Conservation (phyloP, 2,329 filamentous ascomycete species). For the Exophiala xenobiotica region DNA sequence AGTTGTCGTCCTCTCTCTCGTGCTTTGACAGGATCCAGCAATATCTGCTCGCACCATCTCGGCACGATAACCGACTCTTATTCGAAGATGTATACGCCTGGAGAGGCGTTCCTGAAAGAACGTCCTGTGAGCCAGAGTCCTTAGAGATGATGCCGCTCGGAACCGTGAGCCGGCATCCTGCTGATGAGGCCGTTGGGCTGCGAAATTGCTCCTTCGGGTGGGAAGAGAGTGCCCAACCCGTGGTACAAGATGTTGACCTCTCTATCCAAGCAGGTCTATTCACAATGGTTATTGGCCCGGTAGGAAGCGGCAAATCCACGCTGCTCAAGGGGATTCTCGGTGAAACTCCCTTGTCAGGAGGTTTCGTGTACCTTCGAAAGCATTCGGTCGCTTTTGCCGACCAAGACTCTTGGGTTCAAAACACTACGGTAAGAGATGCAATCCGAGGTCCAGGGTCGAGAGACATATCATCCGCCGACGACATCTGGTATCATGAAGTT, state of each 20-base stretch:
- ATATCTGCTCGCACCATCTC: constrained; percentile 19
- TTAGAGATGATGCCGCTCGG: constrained; percentile 13
- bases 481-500: constrained; percentile 33
- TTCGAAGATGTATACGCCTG: constrained; percentile 1
- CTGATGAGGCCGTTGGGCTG: constrained; percentile 29
- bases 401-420: constrained; percentile 30
- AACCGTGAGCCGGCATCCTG: background rate
- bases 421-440: constrained; percentile 25
- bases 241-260: constrained; percentile 31
- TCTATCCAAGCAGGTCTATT: constrained; percentile 18
- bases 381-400: constrained; percentile 24
- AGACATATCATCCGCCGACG: constrained; percentile 17
- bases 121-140: background rate
- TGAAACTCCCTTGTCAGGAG: constrained; percentile 21
- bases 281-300: constrained; percentile 33
- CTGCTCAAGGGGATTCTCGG: constrained; percentile 28
- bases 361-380: constrained; percentile 21
- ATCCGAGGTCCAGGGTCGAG: constrained; percentile 29
- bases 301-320: constrained; percentile 32
- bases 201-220: constrained; percentile 50
- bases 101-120: background rate
- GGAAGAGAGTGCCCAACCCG: constrained; percentile 43
- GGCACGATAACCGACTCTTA: constrained; percentile 20
- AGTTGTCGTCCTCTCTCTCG: constrained; percentile 21
- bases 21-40: constrained; percentile 28